Conservation (phyloP, 768 basidiomycete species). For the Agrocybe pediades region DNA sequence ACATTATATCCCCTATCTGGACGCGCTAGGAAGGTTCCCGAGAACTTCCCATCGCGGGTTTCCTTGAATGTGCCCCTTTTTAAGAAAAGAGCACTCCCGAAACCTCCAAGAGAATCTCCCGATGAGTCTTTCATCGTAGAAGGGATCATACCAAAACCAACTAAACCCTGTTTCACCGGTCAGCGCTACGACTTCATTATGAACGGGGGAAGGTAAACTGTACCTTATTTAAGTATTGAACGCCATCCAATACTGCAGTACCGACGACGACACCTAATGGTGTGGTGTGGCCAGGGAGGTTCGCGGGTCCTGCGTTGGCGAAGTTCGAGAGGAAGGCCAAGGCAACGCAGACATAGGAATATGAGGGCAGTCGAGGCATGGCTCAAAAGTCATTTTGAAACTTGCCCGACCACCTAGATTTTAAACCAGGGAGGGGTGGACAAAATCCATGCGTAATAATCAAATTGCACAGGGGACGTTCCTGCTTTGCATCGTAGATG, state of each 20-base stretch:
- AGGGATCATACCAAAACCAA: constrained; percentile 51
- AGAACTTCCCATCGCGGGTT: constrained; percentile 36
- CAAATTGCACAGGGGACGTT: too few species aligned
- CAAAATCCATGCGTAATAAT: too few species aligned
- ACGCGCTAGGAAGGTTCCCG: constrained; percentile 52
- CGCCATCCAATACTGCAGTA: constrained; percentile 34
- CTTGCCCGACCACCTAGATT: too few species aligned
- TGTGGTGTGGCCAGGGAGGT: too few species aligned
- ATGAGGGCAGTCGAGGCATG: too few species aligned
- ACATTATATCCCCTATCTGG: constrained; percentile 65
- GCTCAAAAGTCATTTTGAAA: too few species aligned
- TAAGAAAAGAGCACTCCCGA: constrained; percentile 54
- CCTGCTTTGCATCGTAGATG: too few species aligned
- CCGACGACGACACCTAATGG: too few species aligned
- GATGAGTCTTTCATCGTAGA: constrained; percentile 48
- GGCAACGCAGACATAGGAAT: too few species aligned
- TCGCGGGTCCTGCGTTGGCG: too few species aligned
- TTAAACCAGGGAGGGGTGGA: too few species aligned
- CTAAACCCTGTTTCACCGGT: constrained; percentile 39
- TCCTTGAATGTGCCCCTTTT: constrained; percentile 22
- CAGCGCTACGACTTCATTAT: not conserved
- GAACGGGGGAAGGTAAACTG: not conserved
- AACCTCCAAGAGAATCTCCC: constrained; percentile 51
- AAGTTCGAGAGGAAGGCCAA: too few species aligned
- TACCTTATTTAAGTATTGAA: constrained; percentile 44